These are phyloP conservation scores for Podospora pseudopauciseta DNA, from an alignment of 495 filamentous ascomycete genomes.

Conservation along the genomic window DNA sequence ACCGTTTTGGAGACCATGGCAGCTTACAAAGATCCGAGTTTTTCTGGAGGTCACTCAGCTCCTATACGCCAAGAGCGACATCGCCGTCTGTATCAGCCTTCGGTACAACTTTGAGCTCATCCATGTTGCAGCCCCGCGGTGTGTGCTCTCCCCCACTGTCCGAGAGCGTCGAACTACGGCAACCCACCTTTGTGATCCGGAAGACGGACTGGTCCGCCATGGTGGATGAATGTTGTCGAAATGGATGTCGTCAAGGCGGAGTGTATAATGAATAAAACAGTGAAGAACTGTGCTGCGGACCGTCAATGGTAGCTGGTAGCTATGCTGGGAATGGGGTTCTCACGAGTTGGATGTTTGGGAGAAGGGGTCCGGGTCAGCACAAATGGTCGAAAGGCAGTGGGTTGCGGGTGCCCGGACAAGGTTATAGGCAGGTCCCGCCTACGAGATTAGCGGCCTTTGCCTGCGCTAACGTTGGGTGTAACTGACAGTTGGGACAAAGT, in stretches of 20 bases:
- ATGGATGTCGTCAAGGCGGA: slow-evolving; percentile 10
- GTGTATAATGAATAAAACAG: neutral
- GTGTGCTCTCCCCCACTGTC: neutral
- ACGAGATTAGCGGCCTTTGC: neutral
- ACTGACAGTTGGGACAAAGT: neutral
- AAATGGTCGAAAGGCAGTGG: neutral
- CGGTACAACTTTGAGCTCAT: slow-evolving; percentile 18
- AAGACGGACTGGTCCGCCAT: slow-evolving; percentile 86
- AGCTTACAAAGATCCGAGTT: slow-evolving; percentile 73
- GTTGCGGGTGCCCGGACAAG: neutral
- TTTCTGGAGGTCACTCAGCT: slow-evolving; percentile 78
- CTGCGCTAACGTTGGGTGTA: neutral
- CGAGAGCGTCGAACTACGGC: slow-evolving; percentile 16
- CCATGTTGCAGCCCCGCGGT: slow-evolving; percentile 29
- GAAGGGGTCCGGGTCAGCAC: neutral
- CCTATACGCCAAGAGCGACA: slow-evolving; percentile 45
- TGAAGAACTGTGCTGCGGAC: too few relatives aligned
- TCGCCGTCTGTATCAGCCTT: neutral
- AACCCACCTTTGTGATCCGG: slow-evolving; percentile 71
- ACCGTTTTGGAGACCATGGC: neutral
- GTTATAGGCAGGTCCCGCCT: neutral
- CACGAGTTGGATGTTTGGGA: neutral
- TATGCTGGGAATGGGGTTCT: neutral
- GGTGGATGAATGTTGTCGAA: neutral
- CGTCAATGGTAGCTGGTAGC: neutral